A percentile compares a stretch with the other conserved stretches of the same genome.
phyloP scores from a whole-genome alignment of 1,284 basidiomycete genomes.

The Trichosporon faecale region DNA sequence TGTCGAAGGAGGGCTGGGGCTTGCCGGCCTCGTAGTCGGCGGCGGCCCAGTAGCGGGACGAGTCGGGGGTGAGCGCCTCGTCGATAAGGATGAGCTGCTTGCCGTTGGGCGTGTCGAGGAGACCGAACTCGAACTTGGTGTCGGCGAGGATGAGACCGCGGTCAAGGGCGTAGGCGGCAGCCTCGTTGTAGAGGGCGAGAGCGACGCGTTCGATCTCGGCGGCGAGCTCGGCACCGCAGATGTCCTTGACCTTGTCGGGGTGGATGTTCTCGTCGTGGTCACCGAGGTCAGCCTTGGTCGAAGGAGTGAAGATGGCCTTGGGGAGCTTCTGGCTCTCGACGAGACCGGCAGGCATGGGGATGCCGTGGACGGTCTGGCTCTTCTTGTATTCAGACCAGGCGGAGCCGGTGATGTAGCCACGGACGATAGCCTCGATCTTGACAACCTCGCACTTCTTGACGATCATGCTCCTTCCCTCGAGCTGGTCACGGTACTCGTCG shows the following conservation, averaged over 20 bases:
- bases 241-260: slow-evolving; percentile 64
- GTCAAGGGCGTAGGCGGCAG: slow-evolving; percentile 70
- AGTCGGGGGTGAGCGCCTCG: slow-evolving; percentile 94
- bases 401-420: slow-evolving; percentile 93
- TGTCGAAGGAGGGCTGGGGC: slow-evolving; percentile 88
- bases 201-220: slow-evolving; percentile 50
- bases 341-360: slow-evolving; percentile 69
- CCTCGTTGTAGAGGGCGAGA: slow-evolving; percentile 57
- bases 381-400: slow-evolving; percentile 94
- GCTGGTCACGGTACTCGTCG: slow-evolving; percentile 60
- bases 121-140: slow-evolving; percentile 86
- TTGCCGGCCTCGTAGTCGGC: slow-evolving; percentile 70
- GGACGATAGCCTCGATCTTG: slow-evolving; percentile 93
- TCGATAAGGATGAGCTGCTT: slow-evolving; percentile 82
- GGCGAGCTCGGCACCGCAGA: slow-evolving; percentile 51
- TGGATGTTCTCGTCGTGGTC: slow-evolving; percentile 97
- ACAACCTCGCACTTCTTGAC: slow-evolving; percentile 86
- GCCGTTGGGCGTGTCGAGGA: slow-evolving; percentile 54
- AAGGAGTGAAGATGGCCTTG: slow-evolving; percentile 88
- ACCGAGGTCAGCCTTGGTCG: slow-evolving; percentile 94
- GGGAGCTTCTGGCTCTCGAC: slow-evolving; percentile 81
- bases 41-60: slow-evolving; percentile 92
- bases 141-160: slow-evolving; percentile 94
- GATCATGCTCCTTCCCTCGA: slow-evolving; percentile 85
- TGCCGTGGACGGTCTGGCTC: slow-evolving; percentile 83